Evolutionary conservation across 768 basidiomycete genomes (phyloP).

Genomic region (Suillus hirtellus): DNA sequence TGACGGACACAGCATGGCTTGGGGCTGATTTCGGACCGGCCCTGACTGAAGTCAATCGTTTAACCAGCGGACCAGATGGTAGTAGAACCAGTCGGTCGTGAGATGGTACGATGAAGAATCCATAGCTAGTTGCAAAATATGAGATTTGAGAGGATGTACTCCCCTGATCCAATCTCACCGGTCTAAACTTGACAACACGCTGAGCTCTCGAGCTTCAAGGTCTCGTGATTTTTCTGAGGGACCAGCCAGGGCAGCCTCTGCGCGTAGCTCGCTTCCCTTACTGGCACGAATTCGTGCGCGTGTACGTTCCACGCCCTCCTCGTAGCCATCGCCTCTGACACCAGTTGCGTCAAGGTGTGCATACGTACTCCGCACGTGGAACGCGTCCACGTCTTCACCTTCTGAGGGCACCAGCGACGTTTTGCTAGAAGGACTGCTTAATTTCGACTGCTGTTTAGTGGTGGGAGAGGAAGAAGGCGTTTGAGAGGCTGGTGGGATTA

Average conservation of each 20-base stretch:
- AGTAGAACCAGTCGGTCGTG: slow-evolving; percentile 84
- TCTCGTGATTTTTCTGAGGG: slow-evolving; percentile 64
- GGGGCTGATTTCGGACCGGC: slow-evolving; percentile 48
- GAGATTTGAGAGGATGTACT: slow-evolving; percentile 13
- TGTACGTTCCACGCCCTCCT: slow-evolving; percentile 92
- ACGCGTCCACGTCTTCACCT: slow-evolving; percentile 80
- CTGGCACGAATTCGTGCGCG: slow-evolving; percentile 64
- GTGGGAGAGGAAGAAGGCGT: slow-evolving; percentile 32
- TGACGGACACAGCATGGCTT: slow-evolving; percentile 46
- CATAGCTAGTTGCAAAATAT: slow-evolving; percentile 61
- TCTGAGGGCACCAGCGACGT: slow-evolving; percentile 69
- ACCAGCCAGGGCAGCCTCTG: slow-evolving; percentile 55
- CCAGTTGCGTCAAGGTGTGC: slow-evolving; percentile 86
- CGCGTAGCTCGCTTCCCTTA: slow-evolving; percentile 58
- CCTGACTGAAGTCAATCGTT: slow-evolving; percentile 50
- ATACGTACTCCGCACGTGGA: slow-evolving; percentile 84
- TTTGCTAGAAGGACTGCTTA: slow-evolving; percentile 47
- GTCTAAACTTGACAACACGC: slow-evolving; percentile 77
- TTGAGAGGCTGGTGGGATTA: slow-evolving; percentile 35
- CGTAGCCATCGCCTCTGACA: slow-evolving; percentile 93
- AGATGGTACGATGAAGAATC: slow-evolving; percentile 80
- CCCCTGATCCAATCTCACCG: slow-evolving; percentile 53
- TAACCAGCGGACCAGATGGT: slow-evolving; percentile 58
- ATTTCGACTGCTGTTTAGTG: slow-evolving; percentile 29
- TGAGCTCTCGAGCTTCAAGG: slow-evolving; percentile 70